A percentile compares a stretch with the other conserved stretches of the same genome.
Conservation (phyloP, 2,329 filamentous ascomycete species). For the Cladophialophora chaetospira region DNA sequence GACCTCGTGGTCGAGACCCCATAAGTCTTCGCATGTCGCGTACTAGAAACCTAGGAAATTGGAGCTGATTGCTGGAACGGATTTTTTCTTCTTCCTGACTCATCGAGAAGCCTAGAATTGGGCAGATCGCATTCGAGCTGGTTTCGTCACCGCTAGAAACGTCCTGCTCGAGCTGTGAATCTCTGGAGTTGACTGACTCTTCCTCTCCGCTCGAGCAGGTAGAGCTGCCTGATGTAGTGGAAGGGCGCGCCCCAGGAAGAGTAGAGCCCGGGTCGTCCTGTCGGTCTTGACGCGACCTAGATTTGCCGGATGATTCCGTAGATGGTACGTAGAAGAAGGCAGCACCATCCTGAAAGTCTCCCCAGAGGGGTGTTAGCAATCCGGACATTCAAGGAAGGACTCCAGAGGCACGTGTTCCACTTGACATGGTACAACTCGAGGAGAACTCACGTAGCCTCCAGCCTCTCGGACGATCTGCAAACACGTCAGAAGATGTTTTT, state of each 20-base stretch:
- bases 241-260: neutral
- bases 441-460: constrained; percentile 43
- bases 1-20: neutral
- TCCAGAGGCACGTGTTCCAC: no score
- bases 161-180: neutral
- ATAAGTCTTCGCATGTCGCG: neutral
- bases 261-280: neutral
- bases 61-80: neutral
- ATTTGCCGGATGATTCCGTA: constrained; percentile 5
- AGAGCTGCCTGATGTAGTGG: neutral
- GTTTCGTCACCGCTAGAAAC: neutral
- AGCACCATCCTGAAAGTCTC: no score
- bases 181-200: neutral
- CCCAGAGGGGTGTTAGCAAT: no score
- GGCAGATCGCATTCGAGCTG: neutral
- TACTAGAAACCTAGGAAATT: constrained; percentile 1
- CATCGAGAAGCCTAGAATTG: neutral
- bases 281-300: constrained; percentile 1
- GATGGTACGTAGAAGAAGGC: constrained; percentile 35
- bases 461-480: constrained; percentile 47
- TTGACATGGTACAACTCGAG: no score
- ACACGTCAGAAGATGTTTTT: no score
- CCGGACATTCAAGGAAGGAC: no score
- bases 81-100: neutral
- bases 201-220: neutral